phyloP scores from a whole-genome alignment of 495 filamentous ascomycete species.

The Penicillium crystallinum region DNA sequence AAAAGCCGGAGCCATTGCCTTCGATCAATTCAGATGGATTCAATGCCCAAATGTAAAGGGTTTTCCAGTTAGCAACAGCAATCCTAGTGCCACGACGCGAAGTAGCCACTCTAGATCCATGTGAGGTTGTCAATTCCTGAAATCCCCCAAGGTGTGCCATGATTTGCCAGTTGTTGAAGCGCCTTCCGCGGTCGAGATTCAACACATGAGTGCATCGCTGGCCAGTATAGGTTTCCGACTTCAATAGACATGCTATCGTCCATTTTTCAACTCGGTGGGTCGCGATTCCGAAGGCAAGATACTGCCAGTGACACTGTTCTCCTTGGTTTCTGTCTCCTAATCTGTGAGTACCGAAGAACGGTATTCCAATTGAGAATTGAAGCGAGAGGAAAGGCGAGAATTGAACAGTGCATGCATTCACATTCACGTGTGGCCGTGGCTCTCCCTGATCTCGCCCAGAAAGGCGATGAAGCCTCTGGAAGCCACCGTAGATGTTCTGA shows the following conservation, averaged over 20 bases:
- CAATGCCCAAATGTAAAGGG: constrained; percentile 42
- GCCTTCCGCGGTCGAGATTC: constrained; percentile 41
- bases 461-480: constrained; percentile 21
- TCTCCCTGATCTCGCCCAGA: neutral
- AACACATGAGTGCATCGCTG: constrained; percentile 31
- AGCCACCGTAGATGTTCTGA: constrained; percentile 26
- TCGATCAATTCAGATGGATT: constrained; percentile 33
- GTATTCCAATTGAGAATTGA: constrained; percentile 37
- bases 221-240: constrained; percentile 23
- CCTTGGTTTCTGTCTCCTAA: neutral
- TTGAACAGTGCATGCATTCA: constrained; percentile 27
- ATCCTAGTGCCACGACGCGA: constrained; percentile 37
- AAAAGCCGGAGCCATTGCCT: constrained; percentile 23
- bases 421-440: constrained; percentile 11
- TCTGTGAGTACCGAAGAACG: constrained; percentile 38
- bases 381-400: constrained; percentile 26
- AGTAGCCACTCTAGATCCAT: constrained; percentile 40
- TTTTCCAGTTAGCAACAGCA: constrained; percentile 44
- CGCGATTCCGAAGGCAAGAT: constrained; percentile 38
- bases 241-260: constrained; percentile 40
- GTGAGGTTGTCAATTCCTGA: constrained; percentile 29
- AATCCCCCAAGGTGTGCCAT: constrained; percentile 41
- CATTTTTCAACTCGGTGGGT: constrained; percentile 35
- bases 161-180: constrained; percentile 31
- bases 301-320: constrained; percentile 34